These are phyloP conservation scores for Pyrrhoderma noxium DNA, from an alignment of 1,284 basidiomycete genomes.

Conservation along the genomic window DNA sequence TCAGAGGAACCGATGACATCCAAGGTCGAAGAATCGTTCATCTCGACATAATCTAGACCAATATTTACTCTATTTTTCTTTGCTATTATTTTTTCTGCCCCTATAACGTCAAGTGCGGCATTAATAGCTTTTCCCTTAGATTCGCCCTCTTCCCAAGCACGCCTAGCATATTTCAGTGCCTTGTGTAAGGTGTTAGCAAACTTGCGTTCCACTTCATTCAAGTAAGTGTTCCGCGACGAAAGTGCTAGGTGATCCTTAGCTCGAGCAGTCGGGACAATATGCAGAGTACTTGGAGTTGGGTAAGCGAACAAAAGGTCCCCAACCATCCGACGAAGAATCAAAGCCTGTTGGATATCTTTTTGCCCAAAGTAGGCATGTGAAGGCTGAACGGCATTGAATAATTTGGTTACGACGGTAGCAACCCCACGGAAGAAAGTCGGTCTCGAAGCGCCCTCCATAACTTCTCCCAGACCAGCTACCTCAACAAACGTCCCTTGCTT, in stretches of 20 bases:
- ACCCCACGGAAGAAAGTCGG: slow-evolving; percentile 96
- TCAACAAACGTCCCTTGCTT: slow-evolving; percentile 76
- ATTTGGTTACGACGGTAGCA: slow-evolving; percentile 90
- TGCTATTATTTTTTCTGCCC: slow-evolving; percentile 26
- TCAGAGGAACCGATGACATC: slow-evolving; percentile 40
- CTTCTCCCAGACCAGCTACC: slow-evolving; percentile 78
- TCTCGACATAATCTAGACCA: slow-evolving; percentile 78
- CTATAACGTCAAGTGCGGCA: slow-evolving; percentile 36
- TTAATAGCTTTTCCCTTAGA: slow-evolving; percentile 49
- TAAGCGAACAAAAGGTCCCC: slow-evolving; percentile 77
- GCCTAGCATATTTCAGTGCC: slow-evolving; percentile 55
- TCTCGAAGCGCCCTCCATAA: slow-evolving; percentile 80
- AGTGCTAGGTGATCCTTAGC: slow-evolving; percentile 66
- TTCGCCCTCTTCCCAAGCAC: slow-evolving; percentile 44
- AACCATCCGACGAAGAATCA: slow-evolving; percentile 80
- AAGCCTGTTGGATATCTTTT: slow-evolving; percentile 96
- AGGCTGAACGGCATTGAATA: slow-evolving; percentile 91
- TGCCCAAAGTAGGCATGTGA: slow-evolving; percentile 94
- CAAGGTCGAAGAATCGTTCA: slow-evolving; percentile 80
- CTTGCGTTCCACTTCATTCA: slow-evolving; percentile 55
- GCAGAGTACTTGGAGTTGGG: slow-evolving; percentile 61
- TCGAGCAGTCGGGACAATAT: slow-evolving; percentile 81
- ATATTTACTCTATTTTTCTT: slow-evolving; percentile 45
- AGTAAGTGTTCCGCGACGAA: slow-evolving; percentile 87
- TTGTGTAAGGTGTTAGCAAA: slow-evolving; percentile 69